A percentile compares a stretch with the other conserved stretches of the same genome.
phyloP scores from a whole-genome alignment of 805 yeast genomes.

The Tetrapisispora arboricola region DNA sequence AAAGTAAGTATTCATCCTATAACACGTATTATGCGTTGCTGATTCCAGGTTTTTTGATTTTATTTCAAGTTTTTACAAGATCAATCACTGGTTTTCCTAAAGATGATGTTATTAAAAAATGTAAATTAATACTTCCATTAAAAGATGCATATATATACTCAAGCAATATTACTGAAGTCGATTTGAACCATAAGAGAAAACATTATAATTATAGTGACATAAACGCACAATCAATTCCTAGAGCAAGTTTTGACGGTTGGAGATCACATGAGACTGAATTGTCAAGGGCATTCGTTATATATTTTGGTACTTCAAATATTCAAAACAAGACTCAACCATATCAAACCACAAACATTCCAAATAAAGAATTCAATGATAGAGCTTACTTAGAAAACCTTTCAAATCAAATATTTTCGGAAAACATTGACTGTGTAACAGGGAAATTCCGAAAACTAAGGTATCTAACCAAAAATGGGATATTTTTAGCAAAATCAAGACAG shows the following conservation, averaged over 20 bases:
- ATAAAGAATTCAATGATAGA: too few relatives aligned
- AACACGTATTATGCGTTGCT: slow-evolving; percentile 49
- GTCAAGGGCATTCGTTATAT: slow-evolving; percentile 69
- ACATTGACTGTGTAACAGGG: not conserved
- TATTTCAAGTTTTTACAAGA: slow-evolving; percentile 45
- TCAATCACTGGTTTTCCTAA: slow-evolving; percentile 36
- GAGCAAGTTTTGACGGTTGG: slow-evolving; percentile 78
- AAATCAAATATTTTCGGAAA: slow-evolving; percentile 2
- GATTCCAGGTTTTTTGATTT: slow-evolving; percentile 56
- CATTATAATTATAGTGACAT: slow-evolving; percentile 41
- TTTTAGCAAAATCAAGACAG: slow-evolving; percentile 71
- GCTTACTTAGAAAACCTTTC: slow-evolving; percentile 2
- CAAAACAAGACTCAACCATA: too few relatives aligned
- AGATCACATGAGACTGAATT: slow-evolving; percentile 66
- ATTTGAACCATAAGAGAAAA: slow-evolving; percentile 39
- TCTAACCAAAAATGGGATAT: slow-evolving; percentile 35
- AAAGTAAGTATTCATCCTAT: slow-evolving; percentile 60
- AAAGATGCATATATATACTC: slow-evolving; percentile 66
- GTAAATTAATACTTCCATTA: slow-evolving; percentile 51
- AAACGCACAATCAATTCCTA: slow-evolving; percentile 51
- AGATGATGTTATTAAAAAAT: slow-evolving; percentile 41
- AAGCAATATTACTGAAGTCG: slow-evolving; percentile 49
- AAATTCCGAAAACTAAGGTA: not conserved
- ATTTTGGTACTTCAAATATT: slow-evolving; percentile 54
- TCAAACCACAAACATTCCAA: too few relatives aligned